phyloP scores from a whole-genome alignment of 352 stramenopile species.

The Globisporangium heterothallicum region DNA sequence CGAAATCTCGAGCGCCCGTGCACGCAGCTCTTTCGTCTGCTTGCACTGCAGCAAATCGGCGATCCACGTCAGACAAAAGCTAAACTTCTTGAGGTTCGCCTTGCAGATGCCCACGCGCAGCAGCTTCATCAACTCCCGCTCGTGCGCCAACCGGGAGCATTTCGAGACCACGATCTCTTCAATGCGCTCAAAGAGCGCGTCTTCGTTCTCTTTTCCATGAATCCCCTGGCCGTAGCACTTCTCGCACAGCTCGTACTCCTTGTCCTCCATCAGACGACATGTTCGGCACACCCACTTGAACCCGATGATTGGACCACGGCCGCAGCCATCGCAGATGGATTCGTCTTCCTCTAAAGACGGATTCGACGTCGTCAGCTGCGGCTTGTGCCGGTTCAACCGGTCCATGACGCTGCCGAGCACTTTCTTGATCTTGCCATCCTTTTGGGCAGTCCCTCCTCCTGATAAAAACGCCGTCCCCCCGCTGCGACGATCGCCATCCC shows the following conservation, averaged over 20 bases:
- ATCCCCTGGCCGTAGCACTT: slow-evolving; percentile 73
- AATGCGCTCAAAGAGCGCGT: slow-evolving; percentile 56
- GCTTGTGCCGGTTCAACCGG: slow-evolving; percentile 62
- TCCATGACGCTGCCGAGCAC: slow-evolving; percentile 70
- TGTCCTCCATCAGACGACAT: slow-evolving; percentile 37
- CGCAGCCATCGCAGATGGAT: slow-evolving; percentile 61
- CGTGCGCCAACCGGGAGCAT: slow-evolving; percentile 37
- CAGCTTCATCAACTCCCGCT: slow-evolving; percentile 53
- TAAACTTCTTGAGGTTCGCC: slow-evolving; percentile 77
- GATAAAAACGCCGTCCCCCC: slow-evolving; percentile 15
- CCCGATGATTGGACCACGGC: slow-evolving; percentile 38
- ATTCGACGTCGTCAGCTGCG: slow-evolving; percentile 26
- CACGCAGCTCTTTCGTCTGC: slow-evolving; percentile 55
- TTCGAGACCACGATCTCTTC: slow-evolving; percentile 61
- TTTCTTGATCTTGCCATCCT: slow-evolving; percentile 77
- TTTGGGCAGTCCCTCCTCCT: slow-evolving; percentile 7
- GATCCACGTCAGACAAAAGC: slow-evolving; percentile 79
- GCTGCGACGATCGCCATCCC: slow-evolving; percentile 23
- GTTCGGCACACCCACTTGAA: slow-evolving; percentile 68
- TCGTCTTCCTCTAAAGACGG: slow-evolving; percentile 36
- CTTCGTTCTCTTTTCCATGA: slow-evolving; percentile 63
- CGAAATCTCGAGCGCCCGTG: slow-evolving; percentile 63
- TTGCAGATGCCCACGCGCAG: slow-evolving; percentile 75
- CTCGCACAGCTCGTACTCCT: slow-evolving; percentile 61
- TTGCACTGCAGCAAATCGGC: slow-evolving; percentile 61